Base-by-base conservation (phyloP, 805 yeast genomes). In the Ogataea ramenticola region DNA sequence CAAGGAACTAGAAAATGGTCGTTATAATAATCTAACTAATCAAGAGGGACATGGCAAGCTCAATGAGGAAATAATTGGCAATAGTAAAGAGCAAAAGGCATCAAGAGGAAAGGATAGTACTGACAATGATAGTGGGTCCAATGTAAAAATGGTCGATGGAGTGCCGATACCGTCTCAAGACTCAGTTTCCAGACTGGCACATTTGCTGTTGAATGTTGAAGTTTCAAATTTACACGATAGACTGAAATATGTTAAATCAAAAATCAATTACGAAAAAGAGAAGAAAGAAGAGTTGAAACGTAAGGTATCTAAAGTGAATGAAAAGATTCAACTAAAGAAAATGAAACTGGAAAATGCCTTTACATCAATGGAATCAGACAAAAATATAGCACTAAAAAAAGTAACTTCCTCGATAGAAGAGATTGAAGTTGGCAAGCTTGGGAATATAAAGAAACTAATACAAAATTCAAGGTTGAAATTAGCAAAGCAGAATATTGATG, bases 161-260 rank as follows among this genome's bases (percentile, higher is more conserved):
- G 30, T 34, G 3, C 45, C 46, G 12, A 17, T 31, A 9, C 61
- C 61, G 4, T 55, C 62, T 2, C 26, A 43, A 5, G 57, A 50
- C 10, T 49, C 65, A 1, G 49, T 55, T 7, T 61, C 64, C 1
- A 49, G 58, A 38, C 43, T 64, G 39, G 58, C 67, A 1, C 58
- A 58, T 39, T 58, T 61, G 55, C 46, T 64, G 12, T 39, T 63
- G 39, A 57, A 51, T 35, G 60, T 63, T 24, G 64, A 61, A 37
- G 47, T 52, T 4, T 17, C 54, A 6, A 53, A 52, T 33, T 44
- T 38, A 16, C 51, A 46, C 37, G 51, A 46, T 21, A 48, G 47
- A 17, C 34, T 57, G 22, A 39, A 47, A 14, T 40, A 24, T 16
- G 30, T 49, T 39, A 42, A 40, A 11, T 19, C n/a, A 3, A 45